Evolutionary conservation across 164 flowering plant species (phyloP).

Genomic region (Protea cynaroides): DNA sequence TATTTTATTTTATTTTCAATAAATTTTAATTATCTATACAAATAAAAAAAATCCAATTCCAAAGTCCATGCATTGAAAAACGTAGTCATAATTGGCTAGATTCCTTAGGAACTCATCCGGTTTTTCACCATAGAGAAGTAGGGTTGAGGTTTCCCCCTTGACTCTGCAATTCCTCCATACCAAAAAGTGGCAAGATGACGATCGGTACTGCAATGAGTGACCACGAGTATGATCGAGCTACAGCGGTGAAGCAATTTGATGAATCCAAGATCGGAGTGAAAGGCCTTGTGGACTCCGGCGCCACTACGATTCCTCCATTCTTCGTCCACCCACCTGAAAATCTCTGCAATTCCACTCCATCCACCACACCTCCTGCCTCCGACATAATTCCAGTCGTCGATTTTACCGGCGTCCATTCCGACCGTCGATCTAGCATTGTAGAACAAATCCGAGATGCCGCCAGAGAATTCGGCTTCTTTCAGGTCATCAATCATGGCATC

Average conservation of each 20-base stretch:
- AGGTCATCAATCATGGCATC: constrained; percentile 3
- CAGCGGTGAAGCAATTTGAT: constrained; percentile 29
- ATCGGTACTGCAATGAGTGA: background rate
- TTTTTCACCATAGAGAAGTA: too few relatives aligned
- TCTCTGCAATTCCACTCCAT: background rate
- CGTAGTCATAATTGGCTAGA: too few relatives aligned
- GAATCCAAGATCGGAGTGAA: constrained; percentile 35
- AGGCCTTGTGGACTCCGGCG: constrained; percentile 34
- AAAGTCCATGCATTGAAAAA: too few relatives aligned
- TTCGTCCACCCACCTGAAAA: constrained; percentile 5
- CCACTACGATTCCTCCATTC: background rate
- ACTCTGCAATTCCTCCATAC: too few relatives aligned
- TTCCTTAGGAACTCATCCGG: too few relatives aligned
- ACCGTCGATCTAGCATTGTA: background rate
- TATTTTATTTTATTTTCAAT: too few relatives aligned
- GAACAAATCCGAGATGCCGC: background rate
- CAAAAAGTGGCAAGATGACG: too few relatives aligned
- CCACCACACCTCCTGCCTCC: background rate
- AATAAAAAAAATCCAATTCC: too few relatives aligned
- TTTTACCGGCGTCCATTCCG: background rate
- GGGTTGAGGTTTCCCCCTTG: too few relatives aligned
- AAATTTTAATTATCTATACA: too few relatives aligned
- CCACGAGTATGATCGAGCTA: constrained; percentile 12
- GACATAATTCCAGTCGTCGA: background rate
- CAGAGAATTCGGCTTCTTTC: background rate